Evolutionary conservation across 331 rosid species (phyloP).

Genomic region (Stylosanthes scabra): DNA sequence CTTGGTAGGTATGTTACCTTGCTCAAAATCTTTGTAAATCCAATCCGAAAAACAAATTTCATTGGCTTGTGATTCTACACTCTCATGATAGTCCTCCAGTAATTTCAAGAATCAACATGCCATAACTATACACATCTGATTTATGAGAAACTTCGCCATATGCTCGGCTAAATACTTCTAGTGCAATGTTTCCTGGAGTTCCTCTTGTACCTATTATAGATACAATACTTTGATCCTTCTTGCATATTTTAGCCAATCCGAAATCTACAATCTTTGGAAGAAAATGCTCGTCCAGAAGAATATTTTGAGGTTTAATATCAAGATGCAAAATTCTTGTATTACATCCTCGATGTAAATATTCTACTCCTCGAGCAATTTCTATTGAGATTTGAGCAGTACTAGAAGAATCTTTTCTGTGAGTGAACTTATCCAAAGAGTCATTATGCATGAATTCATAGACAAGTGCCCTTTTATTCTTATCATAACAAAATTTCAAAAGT

Average conservation of each 20-base stretch:
- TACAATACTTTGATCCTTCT: conserved; percentile 4
- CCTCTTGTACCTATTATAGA: not conserved
- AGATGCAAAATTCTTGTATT: conserved; percentile 1
- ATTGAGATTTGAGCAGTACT: not conserved
- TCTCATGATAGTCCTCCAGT: not conserved
- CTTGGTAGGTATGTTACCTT: not conserved
- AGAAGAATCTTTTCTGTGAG: not conserved
- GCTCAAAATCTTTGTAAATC: conserved; percentile 14
- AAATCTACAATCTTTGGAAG: conserved; percentile 4
- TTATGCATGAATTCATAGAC: not conserved
- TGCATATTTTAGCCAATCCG: conserved; percentile 10
- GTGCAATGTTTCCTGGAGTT: conserved; percentile 1
- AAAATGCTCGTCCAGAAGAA: conserved; percentile 2
- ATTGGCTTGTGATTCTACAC: not conserved
- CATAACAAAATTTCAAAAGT: no score
- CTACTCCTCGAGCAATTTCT: conserved; percentile 3
- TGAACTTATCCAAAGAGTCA: conserved; percentile 4
- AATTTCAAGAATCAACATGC: not conserved
- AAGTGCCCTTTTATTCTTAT: no score
- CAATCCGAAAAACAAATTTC: not conserved
- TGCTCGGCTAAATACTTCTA: not conserved
- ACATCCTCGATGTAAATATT: conserved; percentile 1
- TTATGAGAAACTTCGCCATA: conserved; percentile 3
- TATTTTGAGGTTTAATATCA: conserved; percentile 7
- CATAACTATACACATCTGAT: not conserved